Percentiles rank a stretch among this genome's conserved stretches.
Conservation (phyloP, 352 stramenopile species). For the Pythium folliculosum region DNA sequence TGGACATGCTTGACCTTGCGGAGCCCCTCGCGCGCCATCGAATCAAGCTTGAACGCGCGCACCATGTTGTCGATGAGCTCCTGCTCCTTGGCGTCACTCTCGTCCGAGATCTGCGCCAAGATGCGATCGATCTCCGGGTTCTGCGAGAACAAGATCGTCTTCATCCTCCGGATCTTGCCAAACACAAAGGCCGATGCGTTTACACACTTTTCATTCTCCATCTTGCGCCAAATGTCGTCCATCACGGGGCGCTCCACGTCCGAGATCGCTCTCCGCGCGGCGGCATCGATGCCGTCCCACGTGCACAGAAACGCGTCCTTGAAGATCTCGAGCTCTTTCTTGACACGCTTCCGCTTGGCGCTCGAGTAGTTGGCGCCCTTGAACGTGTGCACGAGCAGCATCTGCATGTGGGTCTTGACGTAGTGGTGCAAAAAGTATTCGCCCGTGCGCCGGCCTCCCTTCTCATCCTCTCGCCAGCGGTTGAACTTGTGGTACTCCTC, state of each 20-base stretch:
- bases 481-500: constrained; percentile 80
- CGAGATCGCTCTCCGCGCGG: constrained; percentile 64
- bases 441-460: constrained; percentile 59
- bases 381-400: constrained; percentile 62
- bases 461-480: constrained; percentile 71
- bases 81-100: constrained; percentile 53
- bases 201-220: constrained; percentile 41
- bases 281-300: constrained; percentile 72
- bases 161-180: constrained; percentile 40
- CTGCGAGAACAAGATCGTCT: constrained; percentile 37
- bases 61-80: constrained; percentile 64
- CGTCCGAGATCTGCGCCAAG: constrained; percentile 57
- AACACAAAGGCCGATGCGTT: constrained; percentile 42
- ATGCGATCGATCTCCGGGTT: constrained; percentile 45
- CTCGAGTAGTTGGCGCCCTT: constrained; percentile 31
- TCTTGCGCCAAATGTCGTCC: constrained; percentile 74
- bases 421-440: constrained; percentile 88
- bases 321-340: constrained; percentile 61
- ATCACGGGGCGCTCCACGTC: constrained; percentile 73
- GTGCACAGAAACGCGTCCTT: constrained; percentile 83
- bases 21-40: constrained; percentile 72
- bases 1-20: constrained; percentile 57
- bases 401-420: constrained; percentile 76
- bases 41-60: constrained; percentile 78
- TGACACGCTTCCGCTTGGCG: constrained; percentile 56